A percentile compares a stretch with the other conserved stretches of the same genome.
Evolutionary conservation across 257 asterid species (phyloP).

Genomic region (Leonotis leonurus): DNA sequence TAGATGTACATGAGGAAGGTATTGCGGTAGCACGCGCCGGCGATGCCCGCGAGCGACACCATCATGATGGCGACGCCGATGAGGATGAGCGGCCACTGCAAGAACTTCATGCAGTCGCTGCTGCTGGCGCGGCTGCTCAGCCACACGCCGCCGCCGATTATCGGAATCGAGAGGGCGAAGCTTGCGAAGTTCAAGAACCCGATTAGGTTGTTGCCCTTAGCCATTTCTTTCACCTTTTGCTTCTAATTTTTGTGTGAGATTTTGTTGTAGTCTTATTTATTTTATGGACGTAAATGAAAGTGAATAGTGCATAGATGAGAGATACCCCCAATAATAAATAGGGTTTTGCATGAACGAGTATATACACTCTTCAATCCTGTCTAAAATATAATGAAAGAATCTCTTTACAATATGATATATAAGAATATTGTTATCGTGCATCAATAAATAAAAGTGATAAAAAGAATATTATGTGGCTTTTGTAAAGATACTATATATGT

Average conservation of each 20-base stretch:
- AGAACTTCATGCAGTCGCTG: constrained; percentile 78
- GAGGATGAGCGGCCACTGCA: constrained; percentile 79
- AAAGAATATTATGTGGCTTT: no score
- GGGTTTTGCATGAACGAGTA: no score
- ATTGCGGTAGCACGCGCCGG: constrained; percentile 79
- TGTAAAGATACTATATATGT: no score
- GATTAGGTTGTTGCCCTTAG: constrained; percentile 58
- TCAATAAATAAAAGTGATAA: no score
- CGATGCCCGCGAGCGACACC: constrained; percentile 79
- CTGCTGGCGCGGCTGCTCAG: constrained; percentile 76
- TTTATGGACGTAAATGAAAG: background rate
- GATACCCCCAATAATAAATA: no score
- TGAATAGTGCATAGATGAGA: background rate
- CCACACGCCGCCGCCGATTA: constrained; percentile 86
- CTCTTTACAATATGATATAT: no score
- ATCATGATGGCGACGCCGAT: constrained; percentile 71
- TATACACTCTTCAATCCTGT: no score
- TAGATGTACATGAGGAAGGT: constrained; percentile 75
- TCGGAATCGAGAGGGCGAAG: constrained; percentile 54
- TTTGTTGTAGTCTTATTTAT: background rate
- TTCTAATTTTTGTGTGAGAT: background rate
- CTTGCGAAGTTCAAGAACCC: constrained; percentile 68
- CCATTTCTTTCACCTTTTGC: constrained; percentile 22
- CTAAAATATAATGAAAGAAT: no score
- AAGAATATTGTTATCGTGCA: no score